Base-by-base conservation (phyloP, 805 yeast genomes). In the Metschnikowia rubicola region DNA sequence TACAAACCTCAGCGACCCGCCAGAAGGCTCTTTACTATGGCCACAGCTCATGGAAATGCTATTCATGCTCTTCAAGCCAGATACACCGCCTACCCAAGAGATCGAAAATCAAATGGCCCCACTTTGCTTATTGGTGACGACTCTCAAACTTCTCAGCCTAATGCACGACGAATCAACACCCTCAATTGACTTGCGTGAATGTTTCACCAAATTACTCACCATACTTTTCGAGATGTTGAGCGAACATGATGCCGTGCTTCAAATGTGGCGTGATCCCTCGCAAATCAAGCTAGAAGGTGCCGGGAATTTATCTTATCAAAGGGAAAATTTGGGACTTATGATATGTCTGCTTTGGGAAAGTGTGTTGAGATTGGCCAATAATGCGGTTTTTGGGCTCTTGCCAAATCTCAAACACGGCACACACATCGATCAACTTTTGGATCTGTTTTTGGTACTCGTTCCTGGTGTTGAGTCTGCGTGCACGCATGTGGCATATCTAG, bases 201-300 rank as follows among this genome's bases (percentile, higher is more conserved):
- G 52, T 10, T 64, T 62, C 32, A 50, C 64, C 3, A 13, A 34
- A 8, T 39, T 63, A 7, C 58, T 66, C 34, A 51, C 55, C 17
- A 35, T 51, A 12, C 44, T 67, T n/a, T 39, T 68, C 21, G 53
- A 48, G 9, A 32, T 56, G 8, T 38, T 61, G 9, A 46, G 44
- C 15, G 49, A 45, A 9, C 52, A 51, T 8, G 56, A 50, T 12
- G 28, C 47, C 3, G 47, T 42, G 8, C 37, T 63, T 9, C 65
- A 60, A 32, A 42, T 70, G 2, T 71, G 74, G 74, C 60, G 60
- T 32, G 67, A 68, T 45, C 76, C 76, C 0, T 53, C 60, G 7
- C 54, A 51, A 15, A 57, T 71, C 1, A 37, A 31, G 2, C 53
- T 65, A 37, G 43, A 46, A 19, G 60, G 48, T 8, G 43, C 12